phyloP scores from a whole-genome alignment of 2,329 filamentous ascomycete species.

The Verticillium alfalfae region DNA sequence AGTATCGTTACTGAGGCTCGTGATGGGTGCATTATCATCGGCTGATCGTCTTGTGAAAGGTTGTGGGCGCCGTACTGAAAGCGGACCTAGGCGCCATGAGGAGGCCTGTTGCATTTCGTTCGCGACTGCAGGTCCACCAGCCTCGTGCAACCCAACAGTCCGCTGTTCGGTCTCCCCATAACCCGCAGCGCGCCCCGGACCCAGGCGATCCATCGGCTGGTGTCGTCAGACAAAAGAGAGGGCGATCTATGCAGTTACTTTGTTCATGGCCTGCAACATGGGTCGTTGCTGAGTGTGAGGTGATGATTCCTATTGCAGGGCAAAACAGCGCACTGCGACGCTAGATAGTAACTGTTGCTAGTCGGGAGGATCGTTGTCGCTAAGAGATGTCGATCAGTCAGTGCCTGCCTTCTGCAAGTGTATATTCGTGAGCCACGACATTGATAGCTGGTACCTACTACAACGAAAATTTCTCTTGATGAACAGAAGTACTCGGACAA shows the following conservation, averaged over 20 bases:
- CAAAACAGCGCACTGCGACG: not conserved
- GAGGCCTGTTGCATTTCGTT: not conserved
- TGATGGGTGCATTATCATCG: not conserved
- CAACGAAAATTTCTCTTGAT: not conserved
- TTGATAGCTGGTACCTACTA: not conserved
- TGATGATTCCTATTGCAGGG: not conserved
- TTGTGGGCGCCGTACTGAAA: not conserved
- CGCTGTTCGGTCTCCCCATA: not conserved
- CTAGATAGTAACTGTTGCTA: not conserved
- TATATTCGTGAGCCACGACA: not conserved
- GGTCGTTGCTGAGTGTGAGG: not conserved
- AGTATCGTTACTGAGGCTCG: not conserved
- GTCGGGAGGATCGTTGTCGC: not conserved
- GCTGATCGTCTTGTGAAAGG: not conserved
- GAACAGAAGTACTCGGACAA: not conserved
- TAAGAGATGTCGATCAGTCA: not conserved
- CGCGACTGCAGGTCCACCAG: not conserved
- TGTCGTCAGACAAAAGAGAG: no score
- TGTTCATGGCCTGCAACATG: not conserved
- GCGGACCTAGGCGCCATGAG: not conserved
- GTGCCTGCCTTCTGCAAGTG: not conserved
- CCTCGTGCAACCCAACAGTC: not conserved
- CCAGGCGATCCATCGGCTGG: not conserved
- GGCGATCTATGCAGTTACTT: no score
- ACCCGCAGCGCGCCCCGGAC: not conserved